Conservation (phyloP, 2,329 filamentous ascomycete genomes). For the Emergomyces orientalis region DNA sequence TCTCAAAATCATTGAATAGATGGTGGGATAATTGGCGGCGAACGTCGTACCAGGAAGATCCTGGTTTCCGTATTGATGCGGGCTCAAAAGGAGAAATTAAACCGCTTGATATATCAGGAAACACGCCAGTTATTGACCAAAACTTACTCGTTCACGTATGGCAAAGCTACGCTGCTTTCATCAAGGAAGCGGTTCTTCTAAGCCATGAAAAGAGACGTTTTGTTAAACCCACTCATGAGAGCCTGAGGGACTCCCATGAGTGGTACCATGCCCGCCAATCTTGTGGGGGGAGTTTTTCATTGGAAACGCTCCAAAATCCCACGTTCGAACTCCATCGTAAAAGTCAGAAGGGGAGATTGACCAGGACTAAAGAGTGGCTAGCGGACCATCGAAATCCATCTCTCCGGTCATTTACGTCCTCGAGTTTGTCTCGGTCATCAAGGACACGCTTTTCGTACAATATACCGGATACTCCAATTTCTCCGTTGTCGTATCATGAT, state of each 20-base stretch:
- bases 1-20: background rate
- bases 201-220: background rate
- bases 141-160: background rate
- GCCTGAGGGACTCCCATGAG: background rate
- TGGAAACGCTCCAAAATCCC: background rate
- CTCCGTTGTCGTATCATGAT: background rate
- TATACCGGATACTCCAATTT: no score
- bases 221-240: background rate
- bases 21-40: background rate
- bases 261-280: background rate
- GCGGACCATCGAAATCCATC: constrained; percentile 1
- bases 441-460: background rate
- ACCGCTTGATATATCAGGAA: background rate
- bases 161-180: background rate
- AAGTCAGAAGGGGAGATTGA: background rate
- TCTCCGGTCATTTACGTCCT: background rate
- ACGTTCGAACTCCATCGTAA: background rate
- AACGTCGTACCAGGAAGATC: background rate
- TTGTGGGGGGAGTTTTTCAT: background rate
- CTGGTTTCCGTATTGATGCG: no score
- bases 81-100: background rate
- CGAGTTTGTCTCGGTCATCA: background rate
- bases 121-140: background rate
- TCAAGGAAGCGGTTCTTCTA: background rate
- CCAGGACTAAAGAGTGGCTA: constrained; percentile 1